Base-by-base conservation (phyloP, 2,329 filamentous ascomycete species). In the Neonectria magnoliae region DNA sequence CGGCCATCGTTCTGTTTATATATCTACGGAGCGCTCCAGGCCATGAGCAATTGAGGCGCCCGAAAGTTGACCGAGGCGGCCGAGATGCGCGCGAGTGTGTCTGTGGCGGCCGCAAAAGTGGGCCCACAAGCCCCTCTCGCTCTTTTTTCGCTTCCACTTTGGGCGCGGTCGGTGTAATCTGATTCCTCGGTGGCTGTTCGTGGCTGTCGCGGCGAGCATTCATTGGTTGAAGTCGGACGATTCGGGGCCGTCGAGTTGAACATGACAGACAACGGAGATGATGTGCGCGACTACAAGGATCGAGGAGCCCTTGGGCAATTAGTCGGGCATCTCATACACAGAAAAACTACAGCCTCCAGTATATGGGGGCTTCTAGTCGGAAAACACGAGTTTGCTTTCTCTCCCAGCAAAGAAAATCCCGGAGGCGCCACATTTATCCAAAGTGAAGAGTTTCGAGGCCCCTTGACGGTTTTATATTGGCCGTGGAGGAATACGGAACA, bases 1-100 rank as follows among this genome's bases (percentile, higher is more conserved):
- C n/a, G 14, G 45, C n/a, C 16, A 18, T 3, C 13, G 18, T 13
- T 5, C n/a, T 11, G 22, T 10, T 36, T 44, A 38, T 58, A 58
- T 51, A 27, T 31, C 44, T 16, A 27, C 18, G 38, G n/a, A 20
- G 9, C n/a, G n/a, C n/a, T 11, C 38, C 18, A 42, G 27, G 31
- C 22, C 5, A 18, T 29, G 9, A 29, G 29, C 29, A 29, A 16
- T 16, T 5, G 22, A 20, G 52, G 31, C 66, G 36, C 36, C 14
- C 66, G 67, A 69, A 18, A 59, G 64, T 57, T 54, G 67, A n/a
- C 67, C 68, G 68, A 69, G 33, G 36, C 31, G 57, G 18, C 52
- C 47, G 64, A 60, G 27, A 47, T 22, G 45, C 16, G 38, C 42
- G 60, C 60, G 52, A 60, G 25, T 11, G 25, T 11, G 29, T 29